Percentiles rank a stretch among this genome's conserved stretches.
Evolutionary conservation across 495 filamentous ascomycete genomes (phyloP).

Genomic region (Geoglossum glabrum): DNA sequence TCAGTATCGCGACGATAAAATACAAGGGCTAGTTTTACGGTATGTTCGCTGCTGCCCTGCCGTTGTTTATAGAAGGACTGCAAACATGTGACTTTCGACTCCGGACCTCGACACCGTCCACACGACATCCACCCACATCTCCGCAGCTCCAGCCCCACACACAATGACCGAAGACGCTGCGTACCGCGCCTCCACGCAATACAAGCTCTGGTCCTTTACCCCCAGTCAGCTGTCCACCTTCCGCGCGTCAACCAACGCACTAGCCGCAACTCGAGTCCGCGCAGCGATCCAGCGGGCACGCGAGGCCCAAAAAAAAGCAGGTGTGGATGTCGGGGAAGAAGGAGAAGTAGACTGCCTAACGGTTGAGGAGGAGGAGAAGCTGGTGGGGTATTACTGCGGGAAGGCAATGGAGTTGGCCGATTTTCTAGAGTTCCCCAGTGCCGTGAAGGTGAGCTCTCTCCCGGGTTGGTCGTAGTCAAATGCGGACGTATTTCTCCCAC

Average conservation of each 20-base stretch:
- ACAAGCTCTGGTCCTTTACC: conserved; percentile 82
- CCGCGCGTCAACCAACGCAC: conserved; percentile 53
- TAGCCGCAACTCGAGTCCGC: conserved; percentile 51
- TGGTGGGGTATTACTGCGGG: conserved; percentile 64
- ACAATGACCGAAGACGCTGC: conserved; percentile 55
- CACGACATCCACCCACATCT: neutral
- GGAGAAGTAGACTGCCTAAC: conserved; percentile 53
- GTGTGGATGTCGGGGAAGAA: conserved; percentile 15
- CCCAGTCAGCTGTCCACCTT: conserved; percentile 43
- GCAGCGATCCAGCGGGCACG: conserved; percentile 24
- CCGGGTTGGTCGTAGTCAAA: too few species aligned
- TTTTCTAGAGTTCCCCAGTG: conserved; percentile 54
- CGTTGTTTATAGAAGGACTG: too few species aligned
- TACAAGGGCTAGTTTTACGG: too few species aligned
- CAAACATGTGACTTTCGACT: too few species aligned
- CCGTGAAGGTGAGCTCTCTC: conserved; percentile 44
- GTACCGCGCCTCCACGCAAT: conserved; percentile 84
- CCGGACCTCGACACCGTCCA: too few species aligned
- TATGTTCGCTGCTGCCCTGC: too few species aligned
- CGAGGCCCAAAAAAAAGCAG: neutral
- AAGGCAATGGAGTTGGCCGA: conserved; percentile 56
- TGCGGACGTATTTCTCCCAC: too few species aligned
- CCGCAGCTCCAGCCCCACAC: neutral
- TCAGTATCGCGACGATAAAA: too few species aligned
- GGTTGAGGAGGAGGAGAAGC: conserved; percentile 55